Evolutionary conservation across 1,139 yeast species (phyloP).

Genomic region (Taphrina deformans): DNA sequence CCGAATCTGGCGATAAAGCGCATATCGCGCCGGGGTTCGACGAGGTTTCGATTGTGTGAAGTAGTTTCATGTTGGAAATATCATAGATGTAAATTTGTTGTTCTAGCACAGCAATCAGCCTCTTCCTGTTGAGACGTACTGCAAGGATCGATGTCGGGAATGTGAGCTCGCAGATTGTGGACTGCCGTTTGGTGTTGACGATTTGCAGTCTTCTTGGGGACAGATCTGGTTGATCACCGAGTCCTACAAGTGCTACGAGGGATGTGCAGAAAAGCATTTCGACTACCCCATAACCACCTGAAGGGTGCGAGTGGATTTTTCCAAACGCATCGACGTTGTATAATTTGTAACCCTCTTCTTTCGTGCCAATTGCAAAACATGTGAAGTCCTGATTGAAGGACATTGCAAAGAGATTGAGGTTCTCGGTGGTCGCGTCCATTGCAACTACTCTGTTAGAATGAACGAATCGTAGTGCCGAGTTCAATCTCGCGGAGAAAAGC

Average conservation of each 20-base stretch:
- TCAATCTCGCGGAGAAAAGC: no score
- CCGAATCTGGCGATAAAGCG: conserved; percentile 66
- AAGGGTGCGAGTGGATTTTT: conserved; percentile 59
- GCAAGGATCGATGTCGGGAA: conserved; percentile 81
- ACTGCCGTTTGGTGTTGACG: conserved; percentile 70
- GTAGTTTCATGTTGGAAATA: conserved; percentile 77
- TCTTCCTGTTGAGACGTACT: conserved; percentile 71
- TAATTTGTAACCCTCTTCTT: conserved; percentile 63
- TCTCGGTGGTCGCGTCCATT: conserved; percentile 24
- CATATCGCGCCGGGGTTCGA: conserved; percentile 59
- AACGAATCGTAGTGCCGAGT: no score
- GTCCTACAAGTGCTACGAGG: conserved; percentile 78
- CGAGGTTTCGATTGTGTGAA: conserved; percentile 84
- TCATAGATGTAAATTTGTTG: conserved; percentile 89
- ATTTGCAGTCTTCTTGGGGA: conserved; percentile 81
- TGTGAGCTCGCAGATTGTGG: conserved; percentile 79
- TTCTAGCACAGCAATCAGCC: conserved; percentile 74
- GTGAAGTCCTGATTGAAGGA: conserved; percentile 30
- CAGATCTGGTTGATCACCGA: conserved; percentile 76
- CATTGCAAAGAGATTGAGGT: conserved; percentile 19
- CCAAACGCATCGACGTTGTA: conserved; percentile 91
- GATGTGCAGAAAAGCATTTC: conserved; percentile 94
- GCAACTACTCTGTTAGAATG: neutral
- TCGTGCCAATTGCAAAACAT: conserved; percentile 25
- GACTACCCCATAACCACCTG: conserved; percentile 67